Percentiles rank a stretch among this genome's conserved stretches.
Conservation (phyloP, 495 filamentous ascomycete species). For the Entonaema liquescens region DNA sequence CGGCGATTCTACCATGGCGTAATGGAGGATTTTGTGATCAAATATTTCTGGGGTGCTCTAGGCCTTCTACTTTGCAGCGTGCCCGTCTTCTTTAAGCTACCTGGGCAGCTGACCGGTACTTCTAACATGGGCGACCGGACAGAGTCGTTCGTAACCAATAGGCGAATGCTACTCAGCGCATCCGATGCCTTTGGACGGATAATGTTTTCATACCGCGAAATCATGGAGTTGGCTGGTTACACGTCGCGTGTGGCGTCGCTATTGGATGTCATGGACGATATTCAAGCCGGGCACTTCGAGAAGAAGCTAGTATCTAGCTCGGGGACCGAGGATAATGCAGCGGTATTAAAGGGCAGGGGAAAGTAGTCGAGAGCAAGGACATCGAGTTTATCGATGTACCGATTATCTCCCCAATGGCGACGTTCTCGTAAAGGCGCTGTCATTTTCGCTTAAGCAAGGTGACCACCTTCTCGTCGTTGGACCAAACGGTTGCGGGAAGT, state of each 20-base stretch:
- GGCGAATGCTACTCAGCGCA: constrained; percentile 86
- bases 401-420: constrained; percentile 97
- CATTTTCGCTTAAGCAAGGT: constrained; percentile 83
- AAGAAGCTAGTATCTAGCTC: constrained; percentile 95
- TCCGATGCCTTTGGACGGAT: constrained; percentile 95
- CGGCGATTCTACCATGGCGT: constrained; percentile 92
- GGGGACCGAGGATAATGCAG: constrained; percentile 76
- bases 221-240: constrained; percentile 95
- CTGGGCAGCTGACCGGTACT: constrained; percentile 66
- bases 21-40: constrained; percentile 99
- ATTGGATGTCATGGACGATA: constrained; percentile 93
- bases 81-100: constrained; percentile 94
- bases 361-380: constrained; percentile 75
- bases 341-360: constrained; percentile 79
- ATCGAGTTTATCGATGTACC: constrained; percentile 93
- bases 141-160: constrained; percentile 95
- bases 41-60: constrained; percentile 98
- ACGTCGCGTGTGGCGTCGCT: constrained; percentile 90
- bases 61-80: constrained; percentile 94
- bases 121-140: constrained; percentile 89
- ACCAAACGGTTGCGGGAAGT: constrained; percentile 97
- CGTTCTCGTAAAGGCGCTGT: constrained; percentile 81
- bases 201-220: constrained; percentile 98
- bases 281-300: constrained; percentile 86
- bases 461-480: constrained; percentile 95